Conservation (phyloP, 768 basidiomycete genomes). For the Auriscalpium orientale region DNA sequence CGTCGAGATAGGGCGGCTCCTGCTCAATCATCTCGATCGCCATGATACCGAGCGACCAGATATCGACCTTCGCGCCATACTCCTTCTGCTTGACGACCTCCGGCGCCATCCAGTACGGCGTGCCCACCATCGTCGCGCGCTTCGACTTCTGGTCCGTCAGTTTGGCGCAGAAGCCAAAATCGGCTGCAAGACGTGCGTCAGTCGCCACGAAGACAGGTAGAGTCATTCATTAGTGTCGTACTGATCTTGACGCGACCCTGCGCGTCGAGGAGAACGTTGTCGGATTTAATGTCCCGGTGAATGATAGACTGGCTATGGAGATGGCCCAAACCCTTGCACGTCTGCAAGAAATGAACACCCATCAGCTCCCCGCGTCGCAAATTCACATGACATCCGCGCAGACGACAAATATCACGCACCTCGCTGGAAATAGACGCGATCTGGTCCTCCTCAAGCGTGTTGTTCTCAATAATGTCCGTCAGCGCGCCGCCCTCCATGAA, state of each 20-base stretch:
- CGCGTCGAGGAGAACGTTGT: conserved; percentile 90
- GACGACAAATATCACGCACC: conserved; percentile 38
- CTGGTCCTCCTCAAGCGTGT: conserved; percentile 90
- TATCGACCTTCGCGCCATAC: conserved; percentile 94
- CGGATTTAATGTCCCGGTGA: conserved; percentile 95
- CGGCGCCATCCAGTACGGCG: conserved; percentile 99
- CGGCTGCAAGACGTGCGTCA: conserved; percentile 44
- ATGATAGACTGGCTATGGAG: conserved; percentile 92
- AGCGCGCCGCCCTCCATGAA: conserved; percentile 98
- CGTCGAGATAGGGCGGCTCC: conserved; percentile 92
- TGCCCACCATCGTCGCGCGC: conserved; percentile 97
- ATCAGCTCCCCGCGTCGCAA: conserved; percentile 1
- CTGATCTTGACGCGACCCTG: conserved; percentile 96
- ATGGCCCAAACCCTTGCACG: conserved; percentile 91
- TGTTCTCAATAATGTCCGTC: conserved; percentile 97
- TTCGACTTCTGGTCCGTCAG: conserved; percentile 95
- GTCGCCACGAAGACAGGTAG: not conserved
- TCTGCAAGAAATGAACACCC: conserved; percentile 36
- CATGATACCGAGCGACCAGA: conserved; percentile 97
- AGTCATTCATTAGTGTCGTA: conserved; percentile 35
- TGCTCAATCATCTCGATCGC: conserved; percentile 99
- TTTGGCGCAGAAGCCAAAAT: conserved; percentile 96
- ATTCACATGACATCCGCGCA: not conserved
- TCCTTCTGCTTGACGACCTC: conserved; percentile 97
- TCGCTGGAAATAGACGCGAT: conserved; percentile 88